Percentiles rank a stretch among this genome's conserved stretches.
phyloP scores from a whole-genome alignment of 768 basidiomycete genomes.

The Calocybe gangraenosa region DNA sequence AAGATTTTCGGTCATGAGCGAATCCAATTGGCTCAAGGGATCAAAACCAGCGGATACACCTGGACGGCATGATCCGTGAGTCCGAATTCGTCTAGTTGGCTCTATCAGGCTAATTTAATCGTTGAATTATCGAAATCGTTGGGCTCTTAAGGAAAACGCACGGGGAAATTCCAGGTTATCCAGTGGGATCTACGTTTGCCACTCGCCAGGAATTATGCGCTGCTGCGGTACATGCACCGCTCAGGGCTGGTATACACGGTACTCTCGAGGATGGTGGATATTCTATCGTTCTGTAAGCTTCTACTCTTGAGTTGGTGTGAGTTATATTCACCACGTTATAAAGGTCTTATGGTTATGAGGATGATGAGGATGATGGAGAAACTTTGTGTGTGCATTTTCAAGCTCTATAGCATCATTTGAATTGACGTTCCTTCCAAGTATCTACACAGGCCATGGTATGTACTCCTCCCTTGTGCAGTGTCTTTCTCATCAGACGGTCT shows the following conservation, averaged over 20 bases:
- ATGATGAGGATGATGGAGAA: slow-evolving; percentile 33
- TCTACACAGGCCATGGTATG: slow-evolving; percentile 20
- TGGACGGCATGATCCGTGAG: slow-evolving; percentile 1
- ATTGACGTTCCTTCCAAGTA: slow-evolving; percentile 9
- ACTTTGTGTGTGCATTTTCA: slow-evolving; percentile 26
- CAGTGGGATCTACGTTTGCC: slow-evolving; percentile 19
- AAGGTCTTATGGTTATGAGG: slow-evolving; percentile 37
- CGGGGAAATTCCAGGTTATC: slow-evolving; percentile 26
- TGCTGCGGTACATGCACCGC: slow-evolving; percentile 29
- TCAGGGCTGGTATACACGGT: slow-evolving; percentile 37
- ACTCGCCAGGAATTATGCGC: slow-evolving; percentile 15
- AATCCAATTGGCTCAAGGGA: slow-evolving; percentile 1
- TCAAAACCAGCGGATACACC: slow-evolving; percentile 1
- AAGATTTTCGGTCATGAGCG: background rate
- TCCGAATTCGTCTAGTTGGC: background rate
- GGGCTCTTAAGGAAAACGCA: slow-evolving; percentile 17
- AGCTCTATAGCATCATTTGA: background rate
- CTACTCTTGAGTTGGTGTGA: background rate
- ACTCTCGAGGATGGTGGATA: slow-evolving; percentile 25
- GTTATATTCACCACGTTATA: background rate
- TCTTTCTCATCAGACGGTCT: background rate
- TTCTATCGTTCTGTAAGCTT: slow-evolving; percentile 33
- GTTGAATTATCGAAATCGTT: no score
- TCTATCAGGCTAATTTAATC: background rate
- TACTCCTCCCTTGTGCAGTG: background rate